Evolutionary conservation across 2,329 filamentous ascomycete genomes (phyloP).

Genomic region (Scytalidium sp.): DNA sequence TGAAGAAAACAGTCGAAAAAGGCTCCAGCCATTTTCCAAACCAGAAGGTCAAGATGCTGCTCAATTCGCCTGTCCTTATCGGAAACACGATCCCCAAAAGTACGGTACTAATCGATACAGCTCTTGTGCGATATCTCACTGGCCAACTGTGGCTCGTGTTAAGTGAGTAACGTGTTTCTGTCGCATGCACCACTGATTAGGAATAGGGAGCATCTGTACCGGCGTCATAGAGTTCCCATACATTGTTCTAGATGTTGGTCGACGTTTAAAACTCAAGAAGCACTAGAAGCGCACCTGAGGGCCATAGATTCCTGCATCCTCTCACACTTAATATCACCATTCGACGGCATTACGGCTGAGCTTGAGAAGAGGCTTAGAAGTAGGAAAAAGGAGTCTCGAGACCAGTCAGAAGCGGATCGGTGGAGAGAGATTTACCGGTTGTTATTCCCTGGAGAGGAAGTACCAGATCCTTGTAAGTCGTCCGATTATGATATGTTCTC

Average conservation of each 20-base stretch:
- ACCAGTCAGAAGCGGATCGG: slow-evolving; percentile 10
- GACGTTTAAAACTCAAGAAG: slow-evolving; percentile 4
- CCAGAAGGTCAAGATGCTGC: no score
- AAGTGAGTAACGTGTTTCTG: slow-evolving; percentile 7
- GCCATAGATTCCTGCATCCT: slow-evolving; percentile 1
- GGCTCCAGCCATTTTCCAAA: no score
- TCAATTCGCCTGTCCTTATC: slow-evolving; percentile 6
- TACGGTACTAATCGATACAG: slow-evolving; percentile 6
- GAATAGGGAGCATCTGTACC: slow-evolving; percentile 12
- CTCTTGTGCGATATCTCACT: slow-evolving; percentile 8
- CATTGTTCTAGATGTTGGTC: slow-evolving; percentile 12
- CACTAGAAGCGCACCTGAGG: slow-evolving; percentile 2
- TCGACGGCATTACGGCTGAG: slow-evolving; percentile 5
- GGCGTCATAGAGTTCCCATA: slow-evolving; percentile 6
- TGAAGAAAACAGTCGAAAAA: no score
- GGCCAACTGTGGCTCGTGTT: slow-evolving; percentile 8
- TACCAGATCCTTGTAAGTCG: slow-evolving; percentile 6
- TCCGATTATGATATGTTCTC: no score
- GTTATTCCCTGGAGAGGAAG: slow-evolving; percentile 7
- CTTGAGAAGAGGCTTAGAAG: slow-evolving; percentile 6
- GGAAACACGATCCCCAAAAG: slow-evolving; percentile 11
- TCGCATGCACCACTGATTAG: no score
- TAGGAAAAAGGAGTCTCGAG: slow-evolving; percentile 10
- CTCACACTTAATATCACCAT: not conserved
- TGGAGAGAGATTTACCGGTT: slow-evolving; percentile 13